A percentile compares a stretch with the other conserved stretches of the same genome.
Conservation (phyloP, 495 filamentous ascomycete species). For the Aspergillus hancockii region DNA sequence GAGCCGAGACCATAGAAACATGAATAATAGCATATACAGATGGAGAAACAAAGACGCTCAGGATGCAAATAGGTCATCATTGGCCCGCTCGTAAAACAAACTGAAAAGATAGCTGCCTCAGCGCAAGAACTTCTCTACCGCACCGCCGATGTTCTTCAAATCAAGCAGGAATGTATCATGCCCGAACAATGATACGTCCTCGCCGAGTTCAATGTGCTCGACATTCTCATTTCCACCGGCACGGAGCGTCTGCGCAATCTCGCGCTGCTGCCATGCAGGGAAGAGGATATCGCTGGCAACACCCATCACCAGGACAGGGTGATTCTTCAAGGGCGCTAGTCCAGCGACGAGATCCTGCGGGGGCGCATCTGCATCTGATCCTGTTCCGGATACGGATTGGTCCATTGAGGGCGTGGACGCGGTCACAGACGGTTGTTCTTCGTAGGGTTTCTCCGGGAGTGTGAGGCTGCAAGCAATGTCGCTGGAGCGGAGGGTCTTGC, state of each 20-base stretch:
- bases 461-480: slow-evolving; percentile 74
- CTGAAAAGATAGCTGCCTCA: slow-evolving; percentile 11
- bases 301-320: slow-evolving; percentile 84
- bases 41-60: slow-evolving; percentile 1
- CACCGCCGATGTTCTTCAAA: slow-evolving; percentile 85
- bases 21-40: not conserved
- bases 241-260: slow-evolving; percentile 83
- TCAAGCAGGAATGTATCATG: slow-evolving; percentile 97
- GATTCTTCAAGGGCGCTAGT: slow-evolving; percentile 66
- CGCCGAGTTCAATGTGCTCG: slow-evolving; percentile 85
- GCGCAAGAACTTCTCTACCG: slow-evolving; percentile 72
- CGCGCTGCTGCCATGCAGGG: slow-evolving; percentile 96
- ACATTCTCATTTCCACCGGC: slow-evolving; percentile 75
- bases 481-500: slow-evolving; percentile 20
- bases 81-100: slow-evolving; percentile 1
- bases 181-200: slow-evolving; percentile 89
- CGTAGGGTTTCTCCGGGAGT: slow-evolving; percentile 80
- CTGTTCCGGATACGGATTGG: slow-evolving; percentile 20
- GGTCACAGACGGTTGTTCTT: slow-evolving; percentile 64
- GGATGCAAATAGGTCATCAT: slow-evolving; percentile 5
- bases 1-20: not conserved
- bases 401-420: slow-evolving; percentile 30
- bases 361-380: slow-evolving; percentile 36
- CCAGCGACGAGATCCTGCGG: slow-evolving; percentile 79
- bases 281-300: slow-evolving; percentile 97